Base-by-base conservation (phyloP, 306 rosid species). In the Urtica urens region DNA sequence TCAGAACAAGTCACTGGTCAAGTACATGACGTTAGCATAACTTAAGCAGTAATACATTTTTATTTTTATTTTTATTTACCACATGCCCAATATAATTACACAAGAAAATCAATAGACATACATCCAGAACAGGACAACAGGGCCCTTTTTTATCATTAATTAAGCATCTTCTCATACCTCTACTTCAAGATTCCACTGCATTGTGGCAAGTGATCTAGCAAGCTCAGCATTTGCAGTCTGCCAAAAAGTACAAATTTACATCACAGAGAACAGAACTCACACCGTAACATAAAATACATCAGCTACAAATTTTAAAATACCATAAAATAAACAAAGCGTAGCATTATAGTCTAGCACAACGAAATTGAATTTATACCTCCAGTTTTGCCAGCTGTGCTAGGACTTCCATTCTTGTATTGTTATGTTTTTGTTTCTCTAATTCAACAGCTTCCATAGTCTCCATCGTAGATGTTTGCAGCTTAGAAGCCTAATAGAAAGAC, bases 391-490 rank as follows among this genome's bases (percentile, higher is more conserved):
- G 62, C 13, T 72, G 72, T 17, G 72, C 46, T 62, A 92, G 79
- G 60, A 78, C 74, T 72, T 82, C 93, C 94, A 78, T 79, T 75
- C 99, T 86, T 27, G 99, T 92, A 73, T 69, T 80, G 68, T 79
- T 85, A 61, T 85, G 96, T 57, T 85, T 92, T 69, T 77, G 94
- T 71, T 90, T 85, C 77, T 90, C 99, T 50, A 81, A 65, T 46
- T 92, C 99, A 71, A 65, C 96, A 50, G 99, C 99, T 20, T 85
- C 96, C 84, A 92, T 82, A 49, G 94, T 92, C 71, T 85, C 99
- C 94, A 92, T 82, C 86, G 54, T 82, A 46, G 68, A 75, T 53
- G 63, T 64, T 83, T 92, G 96, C 67, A 92, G 78, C 73, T 72
- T 72, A 31, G 96, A 82, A 65, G 96, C 99, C 99, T 92, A 47